Conservation (phyloP, 495 filamentous ascomycete species). For the Aspergillus ellipticus region DNA sequence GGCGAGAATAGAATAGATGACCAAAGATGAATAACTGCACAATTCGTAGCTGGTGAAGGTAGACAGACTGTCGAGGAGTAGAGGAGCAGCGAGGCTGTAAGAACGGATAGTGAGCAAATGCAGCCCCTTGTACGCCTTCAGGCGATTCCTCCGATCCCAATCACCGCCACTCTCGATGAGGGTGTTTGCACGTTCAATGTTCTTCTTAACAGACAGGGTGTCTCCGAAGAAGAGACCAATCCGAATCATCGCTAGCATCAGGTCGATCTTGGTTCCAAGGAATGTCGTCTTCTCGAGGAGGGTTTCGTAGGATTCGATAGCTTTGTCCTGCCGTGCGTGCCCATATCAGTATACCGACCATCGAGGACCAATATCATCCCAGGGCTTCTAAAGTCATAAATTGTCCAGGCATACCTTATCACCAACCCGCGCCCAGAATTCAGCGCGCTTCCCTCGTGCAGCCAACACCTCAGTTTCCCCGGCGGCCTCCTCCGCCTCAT, state of each 20-base stretch:
- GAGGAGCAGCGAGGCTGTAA: constrained; percentile 82
- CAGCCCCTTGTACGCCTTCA: constrained; percentile 97
- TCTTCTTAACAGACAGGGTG: constrained; percentile 84
- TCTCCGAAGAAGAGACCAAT: constrained; percentile 95
- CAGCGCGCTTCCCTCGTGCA: constrained; percentile 88
- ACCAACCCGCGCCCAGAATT: constrained; percentile 89
- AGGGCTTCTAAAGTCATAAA: background rate
- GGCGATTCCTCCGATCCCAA: constrained; percentile 95
- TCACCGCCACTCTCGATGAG: constrained; percentile 93
- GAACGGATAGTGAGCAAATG: constrained; percentile 88
- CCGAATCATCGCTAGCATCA: constrained; percentile 92
- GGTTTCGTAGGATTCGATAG: constrained; percentile 84
- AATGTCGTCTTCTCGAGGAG: constrained; percentile 92
- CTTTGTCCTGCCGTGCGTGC: constrained; percentile 69
- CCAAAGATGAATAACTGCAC: constrained; percentile 89
- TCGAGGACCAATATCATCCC: background rate
- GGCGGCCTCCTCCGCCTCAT: constrained; percentile 89
- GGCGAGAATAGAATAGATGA: constrained; percentile 92
- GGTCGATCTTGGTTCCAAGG: constrained; percentile 92
- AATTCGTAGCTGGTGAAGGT: constrained; percentile 99
- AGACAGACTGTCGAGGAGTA: constrained; percentile 91
- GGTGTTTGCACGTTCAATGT: constrained; percentile 81
- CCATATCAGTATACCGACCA: constrained; percentile 14
- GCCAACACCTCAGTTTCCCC: constrained; percentile 93
- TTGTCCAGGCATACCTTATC: constrained; percentile 70